Base-by-base conservation (phyloP, 164 flowering plant species). In the Echeveria elegans region DNA sequence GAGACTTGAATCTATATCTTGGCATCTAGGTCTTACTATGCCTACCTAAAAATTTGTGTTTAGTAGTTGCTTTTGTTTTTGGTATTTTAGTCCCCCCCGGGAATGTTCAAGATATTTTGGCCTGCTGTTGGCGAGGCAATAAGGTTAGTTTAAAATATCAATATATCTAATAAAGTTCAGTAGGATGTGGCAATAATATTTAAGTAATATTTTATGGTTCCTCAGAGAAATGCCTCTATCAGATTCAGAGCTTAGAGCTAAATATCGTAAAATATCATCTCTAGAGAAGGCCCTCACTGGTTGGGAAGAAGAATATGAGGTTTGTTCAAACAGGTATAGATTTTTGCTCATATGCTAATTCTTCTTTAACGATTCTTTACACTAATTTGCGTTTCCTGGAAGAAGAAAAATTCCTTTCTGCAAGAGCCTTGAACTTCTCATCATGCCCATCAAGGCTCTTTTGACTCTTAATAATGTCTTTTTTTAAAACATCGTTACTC, bases 111-210 rank as follows among this genome's bases (percentile, higher is more conserved):
- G 75, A 75, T 94, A 68, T 79, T 79, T 69, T 96, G 99, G 41
- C 99, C 99, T 48, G 81, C 95, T 75, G 81, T 85, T 72, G 97
- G 99, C 68, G 99, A 94, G 79, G 89, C 93, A 50, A 37, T 85
- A 65, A 91, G 99, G 99, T 94, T 56, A 56, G 32, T 72, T 70
- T 15, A 28, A 26, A 47, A 19, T 16, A n/a, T 34, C 31, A 31
- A 56, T 10, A 8, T 47, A 50, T 10, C 4, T 0, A 37, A 31
- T 26, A 47, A 66, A 61, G 5, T 12, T 23, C 60, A 1, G 31
- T 4, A 26, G n/a, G n/a, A n/a, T n/a, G 21, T 11, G 31, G 0
- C 18, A 26, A 12, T 56, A 11, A 56, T 56, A 4, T 28, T 56
- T 56, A 56, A 14, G 32, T 29, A 28, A 11, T 28, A 56, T 16